Conservation (phyloP, 352 stramenopile species). For the Globisporangium echinulatum region DNA sequence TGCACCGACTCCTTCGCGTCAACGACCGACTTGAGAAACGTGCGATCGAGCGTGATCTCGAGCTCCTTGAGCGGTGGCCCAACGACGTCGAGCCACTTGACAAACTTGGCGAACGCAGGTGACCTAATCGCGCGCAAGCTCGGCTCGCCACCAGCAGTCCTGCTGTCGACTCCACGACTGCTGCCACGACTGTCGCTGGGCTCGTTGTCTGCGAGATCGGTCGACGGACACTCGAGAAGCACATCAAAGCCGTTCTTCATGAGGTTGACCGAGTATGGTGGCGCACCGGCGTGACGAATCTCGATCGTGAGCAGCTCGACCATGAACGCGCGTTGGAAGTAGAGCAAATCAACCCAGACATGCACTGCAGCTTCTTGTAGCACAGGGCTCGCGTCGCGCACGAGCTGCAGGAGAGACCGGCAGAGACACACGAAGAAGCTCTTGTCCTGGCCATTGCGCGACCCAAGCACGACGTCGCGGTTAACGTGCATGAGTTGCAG, state of each 20-base stretch:
- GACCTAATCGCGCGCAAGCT: constrained; percentile 9
- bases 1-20: constrained; percentile 47
- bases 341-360: constrained; percentile 66
- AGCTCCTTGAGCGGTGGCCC: constrained; percentile 59
- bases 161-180: too few species aligned
- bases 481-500: constrained; percentile 53
- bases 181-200: too few species aligned
- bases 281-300: constrained; percentile 37
- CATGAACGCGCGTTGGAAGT: constrained; percentile 47
- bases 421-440: constrained; percentile 62
- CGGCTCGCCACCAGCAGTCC: neutral
- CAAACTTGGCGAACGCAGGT: constrained; percentile 37
- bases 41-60: constrained; percentile 50
- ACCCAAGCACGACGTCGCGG: constrained; percentile 49
- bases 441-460: constrained; percentile 47
- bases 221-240: constrained; percentile 29
- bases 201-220: constrained; percentile 4
- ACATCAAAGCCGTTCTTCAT: constrained; percentile 77
- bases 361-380: constrained; percentile 48
- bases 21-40: constrained; percentile 49
- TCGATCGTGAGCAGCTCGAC: constrained; percentile 55
- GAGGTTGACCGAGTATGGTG: constrained; percentile 65
- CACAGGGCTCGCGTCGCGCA: constrained; percentile 23
- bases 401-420: constrained; percentile 49
- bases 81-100: constrained; percentile 64